These are phyloP conservation scores for Lentithecium fluviatile DNA, from an alignment of 495 filamentous ascomycete genomes.

Conservation along the genomic window DNA sequence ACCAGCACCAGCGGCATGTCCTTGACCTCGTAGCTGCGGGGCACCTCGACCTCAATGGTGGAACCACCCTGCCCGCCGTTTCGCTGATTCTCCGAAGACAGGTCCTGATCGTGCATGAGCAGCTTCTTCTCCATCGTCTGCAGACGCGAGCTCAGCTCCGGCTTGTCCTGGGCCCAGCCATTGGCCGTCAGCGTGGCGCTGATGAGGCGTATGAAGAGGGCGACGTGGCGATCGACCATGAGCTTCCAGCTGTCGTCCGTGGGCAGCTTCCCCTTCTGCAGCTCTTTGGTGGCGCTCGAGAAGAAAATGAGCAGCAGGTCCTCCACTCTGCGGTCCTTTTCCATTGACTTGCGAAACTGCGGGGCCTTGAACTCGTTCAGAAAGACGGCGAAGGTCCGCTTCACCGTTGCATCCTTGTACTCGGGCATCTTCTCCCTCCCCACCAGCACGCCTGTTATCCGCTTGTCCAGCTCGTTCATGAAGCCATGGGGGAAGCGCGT, in stretches of 20 bases:
- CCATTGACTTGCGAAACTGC: constrained; percentile 71
- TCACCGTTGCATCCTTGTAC: constrained; percentile 75
- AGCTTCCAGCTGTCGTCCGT: constrained; percentile 91
- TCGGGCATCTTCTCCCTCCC: constrained; percentile 71
- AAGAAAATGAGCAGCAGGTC: constrained; percentile 85
- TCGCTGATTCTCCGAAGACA: constrained; percentile 56
- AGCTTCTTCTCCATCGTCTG: constrained; percentile 88
- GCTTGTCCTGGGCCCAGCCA: constrained; percentile 74
- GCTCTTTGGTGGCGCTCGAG: constrained; percentile 86
- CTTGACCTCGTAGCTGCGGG: constrained; percentile 85
- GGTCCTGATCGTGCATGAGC: constrained; percentile 89
- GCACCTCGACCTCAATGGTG: constrained; percentile 72
- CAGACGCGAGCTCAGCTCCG: constrained; percentile 77
- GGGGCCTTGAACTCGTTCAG: constrained; percentile 73
- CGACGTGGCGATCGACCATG: constrained; percentile 91
- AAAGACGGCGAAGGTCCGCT: constrained; percentile 77
- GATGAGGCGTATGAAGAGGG: constrained; percentile 88
- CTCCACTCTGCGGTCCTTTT: constrained; percentile 91
- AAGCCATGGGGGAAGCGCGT: constrained; percentile 80
- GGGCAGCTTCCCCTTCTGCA: constrained; percentile 73
- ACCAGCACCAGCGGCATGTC: constrained; percentile 93
- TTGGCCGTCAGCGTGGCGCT: constrained; percentile 74
- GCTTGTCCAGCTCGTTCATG: constrained; percentile 65
- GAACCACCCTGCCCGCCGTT: constrained; percentile 58
- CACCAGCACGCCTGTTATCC: constrained; percentile 63